Conservation (phyloP, 768 basidiomycete species). For the Filobasidium floriforme region DNA sequence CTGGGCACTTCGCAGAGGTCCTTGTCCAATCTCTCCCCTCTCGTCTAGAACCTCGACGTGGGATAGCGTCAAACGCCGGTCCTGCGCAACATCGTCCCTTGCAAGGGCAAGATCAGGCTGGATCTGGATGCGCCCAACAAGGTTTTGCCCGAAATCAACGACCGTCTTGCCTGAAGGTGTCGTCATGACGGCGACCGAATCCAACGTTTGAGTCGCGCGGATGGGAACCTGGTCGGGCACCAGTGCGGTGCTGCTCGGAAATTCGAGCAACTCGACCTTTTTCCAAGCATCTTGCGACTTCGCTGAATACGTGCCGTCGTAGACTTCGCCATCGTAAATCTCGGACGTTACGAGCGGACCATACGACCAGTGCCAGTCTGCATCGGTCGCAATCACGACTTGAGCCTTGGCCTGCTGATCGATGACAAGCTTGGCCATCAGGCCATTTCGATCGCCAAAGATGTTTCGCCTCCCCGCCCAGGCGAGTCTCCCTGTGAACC, state of each 20-base stretch:
- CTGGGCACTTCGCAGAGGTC: no score
- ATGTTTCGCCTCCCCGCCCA: constrained; percentile 10
- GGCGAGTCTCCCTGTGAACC: constrained; percentile 24
- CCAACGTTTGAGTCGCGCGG: neutral
- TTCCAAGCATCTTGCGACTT: neutral
- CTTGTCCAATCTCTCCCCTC: no score
- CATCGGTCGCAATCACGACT: neutral
- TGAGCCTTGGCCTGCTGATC: neutral
- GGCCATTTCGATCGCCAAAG: constrained; percentile 10
- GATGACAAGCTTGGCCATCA: constrained; percentile 10
- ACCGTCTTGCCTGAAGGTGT: no score
- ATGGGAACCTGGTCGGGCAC: neutral
- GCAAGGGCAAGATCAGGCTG: no score
- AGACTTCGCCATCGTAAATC: constrained; percentile 19
- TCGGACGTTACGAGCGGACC: constrained; percentile 13
- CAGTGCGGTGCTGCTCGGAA: neutral
- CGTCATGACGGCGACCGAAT: no score
- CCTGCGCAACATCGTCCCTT: no score
- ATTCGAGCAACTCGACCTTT: neutral
- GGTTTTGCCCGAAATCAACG: no score
- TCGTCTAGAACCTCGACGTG: no score
- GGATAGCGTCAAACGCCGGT: no score
- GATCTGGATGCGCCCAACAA: no score
- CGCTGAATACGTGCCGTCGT: constrained; percentile 14
- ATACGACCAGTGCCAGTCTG: constrained; percentile 13